Base-by-base conservation (phyloP, 495 filamentous ascomycete genomes). In the Bathelium albidoporum region DNA sequence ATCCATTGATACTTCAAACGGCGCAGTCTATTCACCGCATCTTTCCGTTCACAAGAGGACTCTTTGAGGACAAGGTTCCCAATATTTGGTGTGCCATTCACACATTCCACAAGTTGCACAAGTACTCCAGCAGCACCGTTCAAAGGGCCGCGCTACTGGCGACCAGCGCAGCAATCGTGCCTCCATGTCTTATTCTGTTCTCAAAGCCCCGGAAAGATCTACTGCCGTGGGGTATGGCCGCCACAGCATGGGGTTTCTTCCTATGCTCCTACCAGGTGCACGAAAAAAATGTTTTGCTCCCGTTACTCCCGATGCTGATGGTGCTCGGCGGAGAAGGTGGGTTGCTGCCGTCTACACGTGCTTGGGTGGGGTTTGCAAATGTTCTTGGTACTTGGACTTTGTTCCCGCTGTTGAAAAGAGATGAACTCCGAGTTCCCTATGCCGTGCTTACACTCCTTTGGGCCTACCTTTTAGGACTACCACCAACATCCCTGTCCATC, bases 21-120 rank as follows among this genome's bases (percentile, higher is more conserved):
- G 77, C 85, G 1, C 94, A 98, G 73, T 83, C 87, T 64, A 74
- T 96, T 32, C 87, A 94, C 69, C 87, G 94, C n/a, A 80, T 97
- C 41, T 96, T 98, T 69, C 94, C 94, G 7, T 97, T 98, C 69
- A 84, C 91, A 14, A 85, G 94, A 31, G 94, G 94, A 22, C 79
- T 97, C 31, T 98, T 97, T 71, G 94, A 98, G 77, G 94, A 97
- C 77, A 98, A 98, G 73, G 94, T 98, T 34, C 94, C 94, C 65
- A 98, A 98, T 69, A 84, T 96, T 69, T 98, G 94, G 94, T 98
- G 94, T 72, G 86, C 90, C 16, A 77, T 91, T 59, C 93, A 97
- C 73, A 85, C 92, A 0, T 78, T 93, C 58, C 80, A 95, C 76
- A 98, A 97, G 75, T 82, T 97, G 43, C 81, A 87, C 63, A 77